Conservation (phyloP, 2,329 filamentous ascomycete species). For the Dothistroma septosporum region DNA sequence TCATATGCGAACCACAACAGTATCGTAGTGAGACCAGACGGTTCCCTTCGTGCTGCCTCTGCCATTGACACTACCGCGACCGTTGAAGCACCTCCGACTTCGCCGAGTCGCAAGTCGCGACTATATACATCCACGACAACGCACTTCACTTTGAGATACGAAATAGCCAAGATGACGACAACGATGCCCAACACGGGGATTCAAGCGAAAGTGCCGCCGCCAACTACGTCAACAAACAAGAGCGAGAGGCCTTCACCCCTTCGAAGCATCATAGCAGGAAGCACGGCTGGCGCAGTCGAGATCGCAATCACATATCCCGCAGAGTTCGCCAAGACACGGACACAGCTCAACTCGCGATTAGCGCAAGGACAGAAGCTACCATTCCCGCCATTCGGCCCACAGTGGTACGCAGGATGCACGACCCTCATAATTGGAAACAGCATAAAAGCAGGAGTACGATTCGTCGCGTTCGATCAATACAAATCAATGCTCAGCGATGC, state of each 20-base stretch:
- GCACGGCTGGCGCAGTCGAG: conserved; percentile 89
- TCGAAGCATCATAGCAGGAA: conserved; percentile 86
- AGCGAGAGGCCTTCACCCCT: conserved; percentile 65
- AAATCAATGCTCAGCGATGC: conserved; percentile 77
- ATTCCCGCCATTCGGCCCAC: conserved; percentile 86
- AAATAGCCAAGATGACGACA: conserved; percentile 17
- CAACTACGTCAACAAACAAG: conserved; percentile 17
- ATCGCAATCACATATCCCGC: conserved; percentile 94
- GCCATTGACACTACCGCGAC: neutral
- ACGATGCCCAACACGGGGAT: conserved; percentile 25
- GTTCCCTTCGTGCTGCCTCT: neutral
- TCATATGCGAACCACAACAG: neutral
- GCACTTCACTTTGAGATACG: neutral
- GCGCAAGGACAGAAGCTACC: conserved; percentile 80
- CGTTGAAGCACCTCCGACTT: neutral
- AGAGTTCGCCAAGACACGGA: conserved; percentile 93
- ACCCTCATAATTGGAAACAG: conserved; percentile 96
- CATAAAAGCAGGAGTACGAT: conserved; percentile 90
- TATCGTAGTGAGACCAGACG: neutral
- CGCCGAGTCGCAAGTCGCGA: neutral
- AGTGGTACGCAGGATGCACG: conserved; percentile 98
- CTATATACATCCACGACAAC: neutral
- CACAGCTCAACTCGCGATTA: conserved; percentile 84
- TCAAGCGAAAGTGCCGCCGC: conserved; percentile 8
- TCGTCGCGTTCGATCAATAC: conserved; percentile 95